Evolutionary conservation across 2,329 filamentous ascomycete species (phyloP), one percentile per base, ranked within the genome.

Genomic region (Ophiostoma australiae): DNA sequence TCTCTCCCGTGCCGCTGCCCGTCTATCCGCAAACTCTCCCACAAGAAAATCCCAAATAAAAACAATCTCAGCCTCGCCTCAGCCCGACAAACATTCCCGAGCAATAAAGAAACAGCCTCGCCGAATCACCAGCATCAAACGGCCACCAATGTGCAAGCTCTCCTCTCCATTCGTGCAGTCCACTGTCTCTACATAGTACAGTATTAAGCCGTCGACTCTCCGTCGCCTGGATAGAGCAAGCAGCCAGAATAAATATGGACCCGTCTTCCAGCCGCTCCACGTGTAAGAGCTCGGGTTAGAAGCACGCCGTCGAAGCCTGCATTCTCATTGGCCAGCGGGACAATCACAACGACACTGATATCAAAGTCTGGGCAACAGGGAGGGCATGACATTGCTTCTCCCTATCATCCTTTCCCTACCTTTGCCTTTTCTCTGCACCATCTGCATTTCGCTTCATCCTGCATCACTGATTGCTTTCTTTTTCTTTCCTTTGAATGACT

Each of bases 211-310:
- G 41, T 17, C 37, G 41, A 44, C 41, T 44, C 41, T 44, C 15
- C 17, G 4, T 44, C 41, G 15, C 41, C 41, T 44, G 41, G 27
- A 44, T 39, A 37, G 37, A 17, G 41, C 13, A 44, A 5, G 37
- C 20, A 48, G 44, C n/a, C 20, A 48, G 44, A 20, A 48, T 15
- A 48, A 48, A 48, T 48, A 48, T 48, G 44, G 44, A 48, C 17
- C 17, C 44, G 37, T 17, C 44, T 20, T 15, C 20, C 44, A 7
- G 7, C 6, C 44, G 20, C 58, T 63, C 27, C 58, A 63, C 58
- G 58, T 63, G 58, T 58, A 27, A 58, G 27, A 63, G 58, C 33
- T 39, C 63, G 35, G 63, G 31, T 35, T 27, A 23, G 63, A 66
- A 39, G 63, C 63, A 66, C 63, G 63, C 10, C 33, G 63, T 66